These are phyloP conservation scores for Dentipellis sp. DNA, from an alignment of 768 basidiomycete genomes.

Conservation along the genomic window DNA sequence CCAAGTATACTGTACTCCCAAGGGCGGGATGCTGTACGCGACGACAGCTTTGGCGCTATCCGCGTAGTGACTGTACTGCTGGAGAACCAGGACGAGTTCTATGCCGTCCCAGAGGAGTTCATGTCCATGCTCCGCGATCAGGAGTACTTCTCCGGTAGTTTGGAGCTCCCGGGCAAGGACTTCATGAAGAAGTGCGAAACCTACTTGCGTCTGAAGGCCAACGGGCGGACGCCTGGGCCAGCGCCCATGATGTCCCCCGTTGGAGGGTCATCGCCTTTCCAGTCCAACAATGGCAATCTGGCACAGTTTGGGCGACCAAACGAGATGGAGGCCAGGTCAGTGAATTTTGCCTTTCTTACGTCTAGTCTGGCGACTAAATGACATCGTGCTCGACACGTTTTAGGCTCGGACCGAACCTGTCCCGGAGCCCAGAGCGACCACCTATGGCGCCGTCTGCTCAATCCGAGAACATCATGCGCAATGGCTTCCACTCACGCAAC, in stretches of 20 bases:
- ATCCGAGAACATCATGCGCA: constrained; percentile 11
- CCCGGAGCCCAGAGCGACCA: constrained; percentile 4
- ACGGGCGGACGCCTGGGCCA: constrained; percentile 39
- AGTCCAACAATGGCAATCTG: constrained; percentile 23
- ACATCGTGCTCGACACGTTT: not conserved
- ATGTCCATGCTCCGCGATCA: constrained; percentile 80
- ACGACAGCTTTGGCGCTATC: constrained; percentile 89
- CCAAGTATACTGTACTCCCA: constrained; percentile 96
- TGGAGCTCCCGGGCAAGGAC: constrained; percentile 90
- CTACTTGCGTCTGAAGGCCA: constrained; percentile 68
- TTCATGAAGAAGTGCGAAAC: constrained; percentile 92
- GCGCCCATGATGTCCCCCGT: constrained; percentile 23
- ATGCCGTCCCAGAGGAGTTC: constrained; percentile 90
- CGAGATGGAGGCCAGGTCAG: constrained; percentile 13
- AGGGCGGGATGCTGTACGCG: constrained; percentile 75
- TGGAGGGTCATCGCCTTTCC: constrained; percentile 27
- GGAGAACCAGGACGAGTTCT: constrained; percentile 93
- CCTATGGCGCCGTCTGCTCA: constrained; percentile 4
- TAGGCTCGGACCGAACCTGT: not conserved
- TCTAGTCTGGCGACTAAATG: not conserved
- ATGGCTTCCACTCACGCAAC: constrained; percentile 11
- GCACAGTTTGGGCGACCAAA: constrained; percentile 10
- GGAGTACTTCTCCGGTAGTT: constrained; percentile 80
- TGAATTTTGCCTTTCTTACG: not conserved
- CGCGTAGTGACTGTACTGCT: constrained; percentile 78